phyloP scores from a whole-genome alignment of 306 rosid genomes.

The Pterocarpus santalinus region DNA sequence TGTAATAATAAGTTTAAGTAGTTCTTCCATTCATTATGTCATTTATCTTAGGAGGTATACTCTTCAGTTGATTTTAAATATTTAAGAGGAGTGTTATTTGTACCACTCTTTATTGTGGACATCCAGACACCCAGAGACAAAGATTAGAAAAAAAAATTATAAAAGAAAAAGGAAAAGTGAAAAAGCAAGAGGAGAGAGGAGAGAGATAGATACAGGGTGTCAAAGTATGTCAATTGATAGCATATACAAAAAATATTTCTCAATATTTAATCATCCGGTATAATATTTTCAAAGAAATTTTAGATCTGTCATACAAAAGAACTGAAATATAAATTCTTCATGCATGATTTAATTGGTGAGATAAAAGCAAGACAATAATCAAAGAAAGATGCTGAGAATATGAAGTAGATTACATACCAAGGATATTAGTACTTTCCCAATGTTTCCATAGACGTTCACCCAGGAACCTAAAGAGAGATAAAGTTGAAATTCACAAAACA shows the following conservation, averaged over 20 bases:
- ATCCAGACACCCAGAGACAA: too few species aligned
- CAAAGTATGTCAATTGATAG: too few species aligned
- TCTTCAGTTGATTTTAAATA: neutral
- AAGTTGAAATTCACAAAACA: slow-evolving; percentile 24
- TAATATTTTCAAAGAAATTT: neutral
- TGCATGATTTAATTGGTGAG: neutral
- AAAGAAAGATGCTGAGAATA: neutral
- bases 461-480: slow-evolving; percentile 65
- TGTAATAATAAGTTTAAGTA: neutral
- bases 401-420: slow-evolving; percentile 57
- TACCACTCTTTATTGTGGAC: too few species aligned
- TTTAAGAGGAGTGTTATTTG: too few species aligned
- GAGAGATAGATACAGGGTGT: too few species aligned
- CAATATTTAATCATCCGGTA: neutral
- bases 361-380: neutral
- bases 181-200: too few species aligned
- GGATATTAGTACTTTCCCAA: slow-evolving; percentile 81
- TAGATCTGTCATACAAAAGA: neutral
- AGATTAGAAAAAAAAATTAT: too few species aligned
- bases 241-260: too few species aligned
- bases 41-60: neutral
- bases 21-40: neutral
- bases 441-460: slow-evolving; percentile 86
- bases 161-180: too few species aligned
- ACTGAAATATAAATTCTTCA: neutral